Base-by-base conservation (phyloP, 192 early-diverging fungal species). In the Coemansia sp. region DNA sequence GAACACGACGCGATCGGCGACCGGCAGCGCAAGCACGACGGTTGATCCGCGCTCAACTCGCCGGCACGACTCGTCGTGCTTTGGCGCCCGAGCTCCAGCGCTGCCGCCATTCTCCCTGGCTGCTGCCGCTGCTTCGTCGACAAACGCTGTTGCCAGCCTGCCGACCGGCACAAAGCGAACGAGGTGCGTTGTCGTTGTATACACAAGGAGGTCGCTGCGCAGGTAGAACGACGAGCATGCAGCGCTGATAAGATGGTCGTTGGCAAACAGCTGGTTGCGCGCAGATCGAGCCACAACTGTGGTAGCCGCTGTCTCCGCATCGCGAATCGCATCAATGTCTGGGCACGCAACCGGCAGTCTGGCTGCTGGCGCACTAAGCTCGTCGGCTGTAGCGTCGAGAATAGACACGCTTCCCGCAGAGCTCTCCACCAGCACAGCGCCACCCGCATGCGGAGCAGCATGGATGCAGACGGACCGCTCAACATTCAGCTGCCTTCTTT, bases 11-110 rank as follows among this genome's bases (percentile, higher is more conserved):
- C 85, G 86, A 14, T 88, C 86, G 59, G 86, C 89, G 50, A 71
- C 78, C 2, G 93, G 91, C 9, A 89, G 77, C 0, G 93, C 92
- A 48, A 88, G 61, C 5, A 98, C 91, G 70, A 98, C 94, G 22
- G 88, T 86, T 10, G 97, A 86, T 11, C 96, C 97, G 57, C 95
- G 88, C 82, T 99, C 97, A n/a, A 99, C 86, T 0, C 93, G 86
- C 32, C 97, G 87, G 22, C 76, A 42, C 49, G 65, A 64, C 55
- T 79, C 81, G 63, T 77, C 75, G 49, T 72, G 64, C 22, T 53
- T 67, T 13, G 63, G 13, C 13, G 4, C 22, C 25, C 38, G 46
- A 10, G 0, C 19, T 25, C 51, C 17, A n/a, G 13, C 17, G 11
- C 5, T 50, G 14, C 14, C n/a, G 14, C 17, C 48, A n/a, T 50